Evolutionary conservation across 495 filamentous ascomycete species (phyloP), one percentile per base, ranked within the genome.

Genomic region (Penicillium cataractarum): DNA sequence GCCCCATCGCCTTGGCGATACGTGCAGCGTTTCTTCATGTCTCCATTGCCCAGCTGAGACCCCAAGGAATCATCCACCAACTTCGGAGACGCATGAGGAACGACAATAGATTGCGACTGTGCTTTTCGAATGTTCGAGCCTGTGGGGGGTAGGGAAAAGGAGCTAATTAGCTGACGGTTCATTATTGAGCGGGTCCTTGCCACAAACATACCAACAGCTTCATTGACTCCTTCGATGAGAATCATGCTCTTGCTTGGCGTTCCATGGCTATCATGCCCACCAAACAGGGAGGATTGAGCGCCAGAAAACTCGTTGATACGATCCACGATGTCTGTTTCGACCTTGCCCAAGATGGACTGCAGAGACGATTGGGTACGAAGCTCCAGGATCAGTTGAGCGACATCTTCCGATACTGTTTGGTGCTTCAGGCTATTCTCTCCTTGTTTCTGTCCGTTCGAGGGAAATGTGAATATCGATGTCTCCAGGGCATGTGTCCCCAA

Each of bases 371-470:
- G 78, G 58, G 83, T 69, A 66, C 85, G 78, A 61, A 84, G 80
- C 57, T 86, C 83, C 44, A 88, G 52, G 29, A 88, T 71, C 32
- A 84, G 74, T 65, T 79, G 78, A 48, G 85, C 83, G 35, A 76
- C 73, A 65, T 79, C 74, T 27, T 85, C 77, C 15, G 76, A 73
- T 52, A 80, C 61, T 19, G 60, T 61, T 42, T 60, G 60, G 55
- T 53, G 52, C 13, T 48, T 24, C 13, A 42, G 7, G 9, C 26
- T 46, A 7, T 52, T n/a, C 37, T 59, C 57, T 32, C 48, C 17
- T 3, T 56, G 31, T 13, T 40, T 37, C 24, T 57, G 33, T n/a
- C 37, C 9, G 27, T 33, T 46, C 12, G 60, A 49, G 26, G 71
- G 66, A 27, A 79, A 78, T 6, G 71, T 76, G 50, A 81, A 77